phyloP scores from a whole-genome alignment of 306 rosid species.

The Acmispon strigosus region DNA sequence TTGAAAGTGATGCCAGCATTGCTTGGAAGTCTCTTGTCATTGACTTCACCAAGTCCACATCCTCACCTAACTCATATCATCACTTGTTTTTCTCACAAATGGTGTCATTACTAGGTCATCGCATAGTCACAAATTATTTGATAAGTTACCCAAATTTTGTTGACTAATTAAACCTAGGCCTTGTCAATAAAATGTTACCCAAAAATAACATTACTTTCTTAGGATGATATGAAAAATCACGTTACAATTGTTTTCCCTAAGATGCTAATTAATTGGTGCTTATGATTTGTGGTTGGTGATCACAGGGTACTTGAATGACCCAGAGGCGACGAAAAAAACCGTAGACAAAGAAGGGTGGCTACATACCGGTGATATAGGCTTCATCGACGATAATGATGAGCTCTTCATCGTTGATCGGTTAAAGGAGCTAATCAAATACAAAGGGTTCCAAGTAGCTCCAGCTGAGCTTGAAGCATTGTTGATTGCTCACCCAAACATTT shows the following conservation, averaged over 20 bases:
- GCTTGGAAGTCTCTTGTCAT: neutral
- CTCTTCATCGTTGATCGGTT: constrained; percentile 73
- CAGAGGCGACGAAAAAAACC: constrained; percentile 58
- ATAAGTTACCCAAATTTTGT: neutral
- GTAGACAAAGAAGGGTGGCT: constrained; percentile 76
- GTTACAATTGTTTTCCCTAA: no score
- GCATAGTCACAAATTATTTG: neutral
- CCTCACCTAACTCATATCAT: constrained; percentile 7
- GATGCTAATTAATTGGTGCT: no score
- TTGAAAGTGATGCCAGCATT: neutral
- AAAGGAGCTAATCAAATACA: constrained; percentile 79
- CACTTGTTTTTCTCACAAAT: neutral
- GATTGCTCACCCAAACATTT: constrained; percentile 51
- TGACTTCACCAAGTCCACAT: constrained; percentile 10
- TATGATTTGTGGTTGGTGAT: neutral
- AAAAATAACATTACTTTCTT: neutral
- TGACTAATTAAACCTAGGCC: neutral
- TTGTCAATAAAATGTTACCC: neutral
- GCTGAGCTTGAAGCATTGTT: constrained; percentile 84
- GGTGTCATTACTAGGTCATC: neutral
- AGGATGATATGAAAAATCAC: neutral
- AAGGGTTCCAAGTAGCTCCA: constrained; percentile 86
- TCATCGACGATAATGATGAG: constrained; percentile 54
- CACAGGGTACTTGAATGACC: constrained; percentile 74
- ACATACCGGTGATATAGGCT: constrained; percentile 78